phyloP scores from a whole-genome alignment of 768 basidiomycete genomes.

The Paxillus involutus region DNA sequence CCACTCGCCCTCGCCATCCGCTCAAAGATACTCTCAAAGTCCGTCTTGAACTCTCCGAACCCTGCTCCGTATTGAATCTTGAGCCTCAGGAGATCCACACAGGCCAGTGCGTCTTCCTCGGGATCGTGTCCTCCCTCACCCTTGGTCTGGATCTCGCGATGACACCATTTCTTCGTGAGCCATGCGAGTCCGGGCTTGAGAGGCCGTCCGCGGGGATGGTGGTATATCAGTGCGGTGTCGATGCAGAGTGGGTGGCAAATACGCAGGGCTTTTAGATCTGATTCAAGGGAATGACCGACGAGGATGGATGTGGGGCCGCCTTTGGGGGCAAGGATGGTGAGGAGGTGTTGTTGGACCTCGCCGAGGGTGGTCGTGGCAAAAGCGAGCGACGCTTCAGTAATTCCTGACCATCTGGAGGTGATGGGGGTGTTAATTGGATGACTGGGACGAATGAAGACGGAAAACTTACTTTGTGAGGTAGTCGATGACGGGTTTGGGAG shows the following conservation, averaged over 20 bases:
- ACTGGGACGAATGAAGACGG: background rate
- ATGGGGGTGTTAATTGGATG: background rate
- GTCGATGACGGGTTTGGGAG: constrained; percentile 78
- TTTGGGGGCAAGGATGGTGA: constrained; percentile 58
- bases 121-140: constrained; percentile 92
- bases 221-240: constrained; percentile 87
- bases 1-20: constrained; percentile 61
- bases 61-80: constrained; percentile 77
- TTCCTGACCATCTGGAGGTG: constrained; percentile 80
- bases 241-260: constrained; percentile 85
- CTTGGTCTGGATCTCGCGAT: constrained; percentile 81
- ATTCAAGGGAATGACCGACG: constrained; percentile 94
- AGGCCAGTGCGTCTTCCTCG: constrained; percentile 91
- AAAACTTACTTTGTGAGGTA: constrained; percentile 80
- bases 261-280: constrained; percentile 86
- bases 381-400: constrained; percentile 72
- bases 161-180: constrained; percentile 93
- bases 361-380: constrained; percentile 75
- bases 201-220: constrained; percentile 91
- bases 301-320: constrained; percentile 67
- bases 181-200: constrained; percentile 96
- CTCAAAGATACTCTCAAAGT: constrained; percentile 88
- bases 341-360: constrained; percentile 72
- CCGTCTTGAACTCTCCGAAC: constrained; percentile 85
- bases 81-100: constrained; percentile 77